These are phyloP conservation scores for Rhodotorula sphaerocarpa DNA, from an alignment of 768 basidiomycete genomes.

Conservation along the genomic window DNA sequence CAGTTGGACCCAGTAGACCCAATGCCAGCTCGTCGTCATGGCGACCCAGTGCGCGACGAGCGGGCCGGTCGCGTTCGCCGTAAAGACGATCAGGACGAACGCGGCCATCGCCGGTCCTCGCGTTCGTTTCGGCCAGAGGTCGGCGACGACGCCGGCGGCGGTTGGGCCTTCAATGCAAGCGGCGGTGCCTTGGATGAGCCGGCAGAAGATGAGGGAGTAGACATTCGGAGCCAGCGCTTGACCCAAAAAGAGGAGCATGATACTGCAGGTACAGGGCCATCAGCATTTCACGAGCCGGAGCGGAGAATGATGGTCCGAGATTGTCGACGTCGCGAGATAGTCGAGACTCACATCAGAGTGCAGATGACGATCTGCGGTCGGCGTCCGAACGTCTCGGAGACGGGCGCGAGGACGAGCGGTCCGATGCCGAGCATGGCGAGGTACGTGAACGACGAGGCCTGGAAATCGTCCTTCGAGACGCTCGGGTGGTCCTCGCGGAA, in stretches of 20 bases:
- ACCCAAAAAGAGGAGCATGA: slow-evolving; percentile 30
- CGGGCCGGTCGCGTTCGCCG: slow-evolving; percentile 35
- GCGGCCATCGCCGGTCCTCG: slow-evolving; percentile 24
- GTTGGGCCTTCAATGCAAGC: not conserved
- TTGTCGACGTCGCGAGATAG: not conserved
- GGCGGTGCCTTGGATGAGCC: slow-evolving; percentile 24
- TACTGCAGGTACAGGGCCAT: no score
- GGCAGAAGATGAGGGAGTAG: slow-evolving; percentile 20
- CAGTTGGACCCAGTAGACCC: slow-evolving; percentile 39
- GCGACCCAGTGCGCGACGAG: slow-evolving; percentile 35
- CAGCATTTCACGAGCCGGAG: no score
- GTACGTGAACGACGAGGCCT: slow-evolving; percentile 9
- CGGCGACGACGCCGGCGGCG: slow-evolving; percentile 31
- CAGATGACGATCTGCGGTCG: slow-evolving; percentile 36
- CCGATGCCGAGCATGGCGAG: slow-evolving; percentile 31
- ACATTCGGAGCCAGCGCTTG: slow-evolving; percentile 32
- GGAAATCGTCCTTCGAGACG: slow-evolving; percentile 20
- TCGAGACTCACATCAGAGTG: slow-evolving; percentile 24
- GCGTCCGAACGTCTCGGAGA: slow-evolving; percentile 37
- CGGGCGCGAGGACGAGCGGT: slow-evolving; percentile 18
- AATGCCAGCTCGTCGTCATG: slow-evolving; percentile 33
- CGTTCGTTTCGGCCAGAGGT: slow-evolving; percentile 17
- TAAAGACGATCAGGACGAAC: slow-evolving; percentile 35
- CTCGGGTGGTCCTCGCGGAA: slow-evolving; percentile 28
- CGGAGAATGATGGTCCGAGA: no score